Conservation (phyloP, 2,329 filamentous ascomycete genomes). For the Periglandula ipomoeae region DNA sequence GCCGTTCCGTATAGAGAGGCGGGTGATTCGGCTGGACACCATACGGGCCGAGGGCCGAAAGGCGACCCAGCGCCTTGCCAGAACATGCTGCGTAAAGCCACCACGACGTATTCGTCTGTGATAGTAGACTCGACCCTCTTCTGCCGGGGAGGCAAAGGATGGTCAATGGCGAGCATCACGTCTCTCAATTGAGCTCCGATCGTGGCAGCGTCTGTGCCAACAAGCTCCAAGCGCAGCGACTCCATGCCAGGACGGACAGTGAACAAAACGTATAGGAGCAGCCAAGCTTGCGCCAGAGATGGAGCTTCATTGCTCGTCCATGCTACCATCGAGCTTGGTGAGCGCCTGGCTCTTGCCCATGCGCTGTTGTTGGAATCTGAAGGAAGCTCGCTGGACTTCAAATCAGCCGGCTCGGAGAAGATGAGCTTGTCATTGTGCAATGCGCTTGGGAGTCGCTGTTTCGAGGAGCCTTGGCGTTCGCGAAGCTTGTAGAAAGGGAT, state of each 20-base stretch:
- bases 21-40: conserved; percentile 41
- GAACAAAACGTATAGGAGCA: conserved; percentile 43
- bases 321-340: conserved; percentile 34
- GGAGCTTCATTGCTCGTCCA: conserved; percentile 35
- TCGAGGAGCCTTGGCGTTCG: conserved; percentile 18
- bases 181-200: conserved; percentile 32
- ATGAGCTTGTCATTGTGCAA: conserved; percentile 27
- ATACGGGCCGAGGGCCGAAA: conserved; percentile 53
- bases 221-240: conserved; percentile 36
- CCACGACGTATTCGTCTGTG: conserved; percentile 23
- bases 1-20: conserved; percentile 22
- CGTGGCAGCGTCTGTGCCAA: conserved; percentile 26
- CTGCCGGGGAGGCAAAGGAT: conserved; percentile 30
- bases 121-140: conserved; percentile 14
- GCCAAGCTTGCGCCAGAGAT: conserved; percentile 42
- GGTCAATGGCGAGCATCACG: conserved; percentile 39
- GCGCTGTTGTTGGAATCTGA: conserved; percentile 43
- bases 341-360: conserved; percentile 47
- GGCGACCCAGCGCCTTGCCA: conserved; percentile 64
- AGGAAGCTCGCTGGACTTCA: conserved; percentile 40
- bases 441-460: conserved; percentile 19
- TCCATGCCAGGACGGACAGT: conserved; percentile 40
- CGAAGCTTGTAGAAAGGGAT: conserved; percentile 26
- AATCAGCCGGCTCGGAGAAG: conserved; percentile 36
- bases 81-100: conserved; percentile 48